Evolutionary conservation across 805 yeast genomes (phyloP).

Genomic region (Zygosaccharomyces bisporus): DNA sequence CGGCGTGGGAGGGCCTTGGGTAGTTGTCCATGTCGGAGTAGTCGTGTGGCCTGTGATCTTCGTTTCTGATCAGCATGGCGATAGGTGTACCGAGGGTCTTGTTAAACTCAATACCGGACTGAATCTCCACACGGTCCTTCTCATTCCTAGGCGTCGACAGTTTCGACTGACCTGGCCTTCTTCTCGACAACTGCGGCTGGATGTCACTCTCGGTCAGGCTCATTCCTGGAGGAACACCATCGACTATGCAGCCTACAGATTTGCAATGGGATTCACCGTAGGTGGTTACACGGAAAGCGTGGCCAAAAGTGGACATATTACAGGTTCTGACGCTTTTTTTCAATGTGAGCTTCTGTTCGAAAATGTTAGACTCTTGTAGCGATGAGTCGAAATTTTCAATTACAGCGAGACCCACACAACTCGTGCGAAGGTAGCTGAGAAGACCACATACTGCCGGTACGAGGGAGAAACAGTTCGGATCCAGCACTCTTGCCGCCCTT

Average conservation of each 20-base stretch:
- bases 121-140: conserved; percentile 88
- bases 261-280: conserved; percentile 98
- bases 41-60: conserved; percentile 96
- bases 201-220: conserved; percentile 78
- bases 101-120: conserved; percentile 91
- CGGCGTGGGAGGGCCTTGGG: conserved; percentile 98
- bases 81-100: conserved; percentile 92
- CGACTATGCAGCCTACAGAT: conserved; percentile 97
- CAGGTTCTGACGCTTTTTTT: neutral
- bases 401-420: neutral
- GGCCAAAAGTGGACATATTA: conserved; percentile 73
- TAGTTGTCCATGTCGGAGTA: conserved; percentile 91
- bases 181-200: conserved; percentile 92
- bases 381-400: conserved; percentile 1
- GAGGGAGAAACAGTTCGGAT: too few relatives aligned
- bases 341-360: neutral
- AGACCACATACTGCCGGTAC: too few relatives aligned
- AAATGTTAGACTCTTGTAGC: neutral
- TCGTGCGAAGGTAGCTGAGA: neutral
- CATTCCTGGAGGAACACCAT: conserved; percentile 97
- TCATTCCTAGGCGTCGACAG: conserved; percentile 94
- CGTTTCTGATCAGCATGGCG: conserved; percentile 86
- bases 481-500: too few relatives aligned
- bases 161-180: conserved; percentile 96
- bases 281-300: conserved; percentile 70